A percentile compares a stretch with the other conserved stretches of the same genome.
Conservation (phyloP, 495 filamentous ascomycete species). For the Aspergillus sclerotioniger region DNA sequence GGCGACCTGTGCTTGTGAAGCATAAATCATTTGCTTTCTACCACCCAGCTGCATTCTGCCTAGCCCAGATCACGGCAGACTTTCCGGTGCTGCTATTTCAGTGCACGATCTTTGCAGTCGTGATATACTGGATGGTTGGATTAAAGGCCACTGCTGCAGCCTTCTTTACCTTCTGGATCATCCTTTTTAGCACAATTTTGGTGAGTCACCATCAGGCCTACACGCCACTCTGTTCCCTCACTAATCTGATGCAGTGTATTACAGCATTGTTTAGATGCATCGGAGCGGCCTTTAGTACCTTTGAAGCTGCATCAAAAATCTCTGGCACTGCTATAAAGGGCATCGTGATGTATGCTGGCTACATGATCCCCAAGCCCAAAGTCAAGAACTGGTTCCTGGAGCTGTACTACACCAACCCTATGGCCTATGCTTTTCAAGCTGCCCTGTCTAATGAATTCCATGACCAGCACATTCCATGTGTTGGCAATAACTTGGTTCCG, state of each 20-base stretch:
- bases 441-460: constrained; percentile 62
- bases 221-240: neutral
- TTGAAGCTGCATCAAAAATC: constrained; percentile 55
- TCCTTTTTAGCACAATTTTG: constrained; percentile 40
- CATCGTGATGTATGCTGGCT: constrained; percentile 56
- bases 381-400: constrained; percentile 73
- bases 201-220: constrained; percentile 6
- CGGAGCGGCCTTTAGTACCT: constrained; percentile 48
- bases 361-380: constrained; percentile 56
- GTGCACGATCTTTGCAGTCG: constrained; percentile 61
- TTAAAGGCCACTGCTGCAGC: constrained; percentile 44
- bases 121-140: constrained; percentile 73
- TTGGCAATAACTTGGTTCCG: constrained; percentile 47
- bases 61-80: constrained; percentile 70
- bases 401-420: constrained; percentile 64
- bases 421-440: constrained; percentile 65
- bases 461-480: constrained; percentile 39
- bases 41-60: constrained; percentile 67
- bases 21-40: constrained; percentile 76
- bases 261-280: constrained; percentile 53
- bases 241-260: constrained; percentile 30
- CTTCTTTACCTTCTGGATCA: constrained; percentile 53
- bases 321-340: constrained; percentile 41
- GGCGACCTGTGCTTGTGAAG: constrained; percentile 69
- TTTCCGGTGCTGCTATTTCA: constrained; percentile 66